These are phyloP conservation scores for Gossypium schwendimanii DNA, from an alignment of 441 rosid species.

Conservation along the genomic window DNA sequence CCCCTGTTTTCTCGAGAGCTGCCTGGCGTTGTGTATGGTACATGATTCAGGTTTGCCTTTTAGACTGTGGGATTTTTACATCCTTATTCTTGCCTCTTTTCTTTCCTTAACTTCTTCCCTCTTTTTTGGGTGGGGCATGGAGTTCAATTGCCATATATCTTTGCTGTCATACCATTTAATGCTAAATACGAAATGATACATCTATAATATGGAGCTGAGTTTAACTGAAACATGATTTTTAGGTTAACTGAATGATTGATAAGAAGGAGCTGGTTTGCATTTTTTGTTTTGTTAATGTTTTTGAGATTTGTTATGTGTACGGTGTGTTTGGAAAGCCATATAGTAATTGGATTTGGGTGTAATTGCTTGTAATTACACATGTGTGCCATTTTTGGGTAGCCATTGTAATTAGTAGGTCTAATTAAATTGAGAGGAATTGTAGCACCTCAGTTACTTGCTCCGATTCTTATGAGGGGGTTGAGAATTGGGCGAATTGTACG, in stretches of 20 bases:
- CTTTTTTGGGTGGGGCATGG: not conserved
- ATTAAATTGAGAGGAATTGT: no score
- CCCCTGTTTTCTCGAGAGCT: slow-evolving; percentile 66
- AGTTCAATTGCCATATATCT: not conserved
- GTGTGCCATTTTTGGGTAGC: no score
- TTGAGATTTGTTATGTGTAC: not conserved
- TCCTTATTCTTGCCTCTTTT: no score
- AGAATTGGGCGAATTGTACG: no score
- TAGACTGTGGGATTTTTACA: not conserved
- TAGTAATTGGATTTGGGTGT: no score
- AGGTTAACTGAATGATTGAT: not conserved
- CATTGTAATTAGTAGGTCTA: no score
- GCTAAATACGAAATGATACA: not conserved
- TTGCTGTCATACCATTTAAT: not conserved
- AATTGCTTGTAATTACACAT: no score
- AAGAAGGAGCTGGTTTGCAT: not conserved
- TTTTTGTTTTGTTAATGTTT: not conserved
- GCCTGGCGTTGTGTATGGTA: slow-evolving; percentile 80
- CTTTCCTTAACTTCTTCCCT: not conserved
- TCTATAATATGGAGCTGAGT: not conserved
- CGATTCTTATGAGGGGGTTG: no score
- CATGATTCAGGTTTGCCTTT: slow-evolving; percentile 52
- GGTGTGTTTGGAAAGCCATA: no score
- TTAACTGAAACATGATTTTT: not conserved
- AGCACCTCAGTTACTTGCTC: no score